A percentile compares a stretch with the other conserved stretches of the same genome.
Evolutionary conservation across 225 moss, liverwort and hornwort species (phyloP).

Genomic region (Asterella californica): DNA sequence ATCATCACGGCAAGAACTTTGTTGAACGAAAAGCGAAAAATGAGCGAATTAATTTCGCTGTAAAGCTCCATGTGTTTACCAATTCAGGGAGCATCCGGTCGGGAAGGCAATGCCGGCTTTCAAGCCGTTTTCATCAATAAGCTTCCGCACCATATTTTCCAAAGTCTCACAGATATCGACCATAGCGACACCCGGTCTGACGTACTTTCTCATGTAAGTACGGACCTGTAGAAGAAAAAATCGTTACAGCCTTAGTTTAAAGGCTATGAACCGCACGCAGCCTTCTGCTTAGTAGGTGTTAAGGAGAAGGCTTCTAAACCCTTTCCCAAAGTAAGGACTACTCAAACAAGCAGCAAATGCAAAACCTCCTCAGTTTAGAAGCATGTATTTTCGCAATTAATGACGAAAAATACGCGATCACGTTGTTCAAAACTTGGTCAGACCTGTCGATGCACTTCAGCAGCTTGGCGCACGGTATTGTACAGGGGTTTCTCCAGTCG

Average conservation of each 20-base stretch:
- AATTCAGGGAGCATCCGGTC: constrained; percentile 93
- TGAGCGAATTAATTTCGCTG: not conserved
- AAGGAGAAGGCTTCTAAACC: no score
- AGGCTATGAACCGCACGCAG: not conserved
- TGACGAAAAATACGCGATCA: not conserved
- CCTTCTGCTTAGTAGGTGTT: not conserved
- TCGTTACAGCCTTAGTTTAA: not conserved
- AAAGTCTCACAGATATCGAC: constrained; percentile 86
- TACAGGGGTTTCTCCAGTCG: constrained; percentile 89
- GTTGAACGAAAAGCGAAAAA: not conserved
- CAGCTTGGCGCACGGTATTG: constrained; percentile 77
- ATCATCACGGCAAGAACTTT: no score
- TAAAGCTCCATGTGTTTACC: constrained; percentile 37
- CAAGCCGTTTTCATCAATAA: constrained; percentile 86
- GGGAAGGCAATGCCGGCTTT: constrained; percentile 95
- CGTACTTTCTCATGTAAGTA: constrained; percentile 73
- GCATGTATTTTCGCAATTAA: not conserved
- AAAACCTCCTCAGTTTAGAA: not conserved
- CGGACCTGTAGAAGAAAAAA: constrained; percentile 55
- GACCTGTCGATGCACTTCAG: constrained; percentile 96
- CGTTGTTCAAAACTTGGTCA: not conserved
- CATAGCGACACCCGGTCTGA: constrained; percentile 90
- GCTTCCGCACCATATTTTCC: constrained; percentile 95
- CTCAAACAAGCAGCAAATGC: not conserved
- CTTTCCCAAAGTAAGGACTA: not conserved